Percentiles rank a stretch among this genome's conserved stretches.
phyloP scores from a whole-genome alignment of 768 basidiomycete species.

The Amanita fuliginea region DNA sequence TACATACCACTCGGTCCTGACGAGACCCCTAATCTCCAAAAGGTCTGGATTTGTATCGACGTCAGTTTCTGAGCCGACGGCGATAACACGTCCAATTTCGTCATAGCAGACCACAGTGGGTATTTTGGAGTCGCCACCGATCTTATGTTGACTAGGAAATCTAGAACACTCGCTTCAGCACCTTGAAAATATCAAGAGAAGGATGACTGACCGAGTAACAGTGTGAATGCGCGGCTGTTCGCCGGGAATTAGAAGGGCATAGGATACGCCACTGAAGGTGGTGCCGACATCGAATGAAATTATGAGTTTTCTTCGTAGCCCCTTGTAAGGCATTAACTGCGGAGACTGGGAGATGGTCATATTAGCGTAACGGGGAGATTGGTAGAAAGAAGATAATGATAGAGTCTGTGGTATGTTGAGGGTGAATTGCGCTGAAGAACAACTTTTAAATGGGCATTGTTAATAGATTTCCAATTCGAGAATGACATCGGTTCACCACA shows the following conservation, averaged over 20 bases:
- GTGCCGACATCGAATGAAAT: slow-evolving; percentile 43
- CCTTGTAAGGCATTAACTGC: slow-evolving; percentile 23
- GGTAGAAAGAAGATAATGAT: not conserved
- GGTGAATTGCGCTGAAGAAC: too few species aligned
- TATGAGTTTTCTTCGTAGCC: slow-evolving; percentile 28
- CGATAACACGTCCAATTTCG: not conserved
- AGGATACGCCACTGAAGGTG: slow-evolving; percentile 31
- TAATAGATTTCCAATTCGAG: too few species aligned
- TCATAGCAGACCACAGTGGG: slow-evolving; percentile 6
- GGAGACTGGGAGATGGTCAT: slow-evolving; percentile 13
- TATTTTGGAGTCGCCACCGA: slow-evolving; percentile 4
- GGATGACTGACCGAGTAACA: slow-evolving; percentile 20
- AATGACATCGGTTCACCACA: too few species aligned
- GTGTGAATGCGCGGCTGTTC: slow-evolving; percentile 21
- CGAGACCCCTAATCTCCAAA: not conserved
- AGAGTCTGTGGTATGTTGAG: too few species aligned
- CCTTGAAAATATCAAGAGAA: slow-evolving; percentile 3
- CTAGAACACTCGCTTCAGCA: not conserved
- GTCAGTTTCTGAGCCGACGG: slow-evolving; percentile 3
- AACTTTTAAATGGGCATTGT: too few species aligned
- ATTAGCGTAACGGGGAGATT: not conserved
- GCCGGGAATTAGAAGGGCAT: slow-evolving; percentile 23
- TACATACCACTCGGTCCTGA: not conserved
- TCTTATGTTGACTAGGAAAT: not conserved
- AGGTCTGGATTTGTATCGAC: not conserved